Evolutionary conservation across 768 basidiomycete species (phyloP).

Genomic region (Trametes punicea): DNA sequence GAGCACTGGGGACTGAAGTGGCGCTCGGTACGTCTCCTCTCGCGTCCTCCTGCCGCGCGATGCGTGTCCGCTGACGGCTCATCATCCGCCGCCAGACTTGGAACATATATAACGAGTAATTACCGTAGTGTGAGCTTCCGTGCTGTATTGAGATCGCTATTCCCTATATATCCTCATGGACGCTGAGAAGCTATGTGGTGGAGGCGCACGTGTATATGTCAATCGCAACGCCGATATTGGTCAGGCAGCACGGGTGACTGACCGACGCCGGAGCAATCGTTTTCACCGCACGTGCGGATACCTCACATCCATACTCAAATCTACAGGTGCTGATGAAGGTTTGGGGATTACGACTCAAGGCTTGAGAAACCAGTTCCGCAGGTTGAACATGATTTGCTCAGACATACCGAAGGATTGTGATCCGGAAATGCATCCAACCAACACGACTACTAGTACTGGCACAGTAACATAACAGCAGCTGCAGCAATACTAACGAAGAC

Average conservation of each 20-base stretch:
- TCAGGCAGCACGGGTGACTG: too few relatives aligned
- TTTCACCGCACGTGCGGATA: too few relatives aligned
- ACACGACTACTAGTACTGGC: slow-evolving; percentile 15
- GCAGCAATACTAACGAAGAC: slow-evolving; percentile 13
- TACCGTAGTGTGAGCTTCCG: slow-evolving; percentile 8
- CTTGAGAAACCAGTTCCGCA: too few relatives aligned
- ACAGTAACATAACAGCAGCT: slow-evolving; percentile 20
- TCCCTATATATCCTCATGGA: slow-evolving; percentile 14
- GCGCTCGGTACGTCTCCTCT: slow-evolving; percentile 55
- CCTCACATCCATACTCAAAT: too few relatives aligned
- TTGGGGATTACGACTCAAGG: too few relatives aligned
- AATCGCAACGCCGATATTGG: too few relatives aligned
- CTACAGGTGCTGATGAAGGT: too few relatives aligned
- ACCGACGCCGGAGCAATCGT: too few relatives aligned
- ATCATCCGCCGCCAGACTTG: slow-evolving; percentile 31
- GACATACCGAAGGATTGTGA: neutral
- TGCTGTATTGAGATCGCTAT: slow-evolving; percentile 8
- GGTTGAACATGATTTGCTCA: neutral
- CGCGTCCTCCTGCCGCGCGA: neutral
- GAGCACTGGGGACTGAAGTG: slow-evolving; percentile 78
- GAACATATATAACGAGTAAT: slow-evolving; percentile 35
- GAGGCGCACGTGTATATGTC: too few relatives aligned
- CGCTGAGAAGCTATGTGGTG: slow-evolving; percentile 5
- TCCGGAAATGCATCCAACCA: slow-evolving; percentile 12
- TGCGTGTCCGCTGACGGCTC: neutral